Percentiles rank a stretch among this genome's conserved stretches.
phyloP scores from a whole-genome alignment of 2,329 filamentous ascomycete species.

The Pseudogymnoascus sp. region DNA sequence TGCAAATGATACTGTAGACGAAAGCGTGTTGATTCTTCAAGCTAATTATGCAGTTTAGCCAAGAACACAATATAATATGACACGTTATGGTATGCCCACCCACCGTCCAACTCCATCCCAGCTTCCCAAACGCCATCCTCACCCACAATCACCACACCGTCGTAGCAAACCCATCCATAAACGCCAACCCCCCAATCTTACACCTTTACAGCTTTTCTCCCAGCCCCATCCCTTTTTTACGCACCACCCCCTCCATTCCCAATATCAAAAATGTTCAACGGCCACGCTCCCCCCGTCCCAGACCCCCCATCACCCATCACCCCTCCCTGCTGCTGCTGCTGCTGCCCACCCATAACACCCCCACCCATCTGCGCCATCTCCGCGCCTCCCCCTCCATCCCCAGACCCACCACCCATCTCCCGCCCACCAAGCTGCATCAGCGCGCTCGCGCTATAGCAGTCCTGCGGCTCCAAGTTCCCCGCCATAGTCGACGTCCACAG shows the following conservation, averaged over 20 bases:
- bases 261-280: conserved; percentile 22
- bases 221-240: background rate
- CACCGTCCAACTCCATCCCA: background rate
- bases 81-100: background rate
- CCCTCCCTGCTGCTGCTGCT: background rate
- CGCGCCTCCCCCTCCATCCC: conserved; percentile 9
- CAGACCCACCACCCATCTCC: conserved; percentile 13
- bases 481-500: conserved; percentile 25
- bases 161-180: background rate
- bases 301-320: conserved; percentile 9
- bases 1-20: background rate
- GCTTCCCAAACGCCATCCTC: background rate
- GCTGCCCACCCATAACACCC: background rate
- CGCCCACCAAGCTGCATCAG: conserved; percentile 25
- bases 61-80: background rate
- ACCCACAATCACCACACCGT: background rate
- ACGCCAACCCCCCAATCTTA: background rate
- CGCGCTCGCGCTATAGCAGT: conserved; percentile 25
- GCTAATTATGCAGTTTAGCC: background rate
- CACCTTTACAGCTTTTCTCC: background rate
- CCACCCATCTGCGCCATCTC: conserved; percentile 7
- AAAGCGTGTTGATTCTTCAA: background rate
- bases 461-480: conserved; percentile 24
- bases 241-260: background rate
- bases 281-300: conserved; percentile 15